Base-by-base conservation (phyloP, 805 yeast species). In the Myxozyma lipomycoides region DNA sequence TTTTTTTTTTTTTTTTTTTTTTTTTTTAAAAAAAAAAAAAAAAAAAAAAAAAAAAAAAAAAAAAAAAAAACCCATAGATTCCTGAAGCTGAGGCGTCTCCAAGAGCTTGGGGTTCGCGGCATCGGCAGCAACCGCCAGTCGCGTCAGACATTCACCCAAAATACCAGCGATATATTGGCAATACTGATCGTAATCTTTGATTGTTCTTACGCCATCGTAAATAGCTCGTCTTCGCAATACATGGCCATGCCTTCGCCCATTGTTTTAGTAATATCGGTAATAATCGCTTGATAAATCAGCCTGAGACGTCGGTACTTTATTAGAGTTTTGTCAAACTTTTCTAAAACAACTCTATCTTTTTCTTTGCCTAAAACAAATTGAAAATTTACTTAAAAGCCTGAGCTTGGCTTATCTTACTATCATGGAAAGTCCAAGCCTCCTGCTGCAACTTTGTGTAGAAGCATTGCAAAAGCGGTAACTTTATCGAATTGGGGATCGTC, bases 231-330 rank as follows among this genome's bases (percentile, higher is more conserved):
- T 61, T 77, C 73, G 48, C 61, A 60, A 69, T 90, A 93, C 64
- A 87, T 89, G 28, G 98, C 98, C 98, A 93, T 93, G 49, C 98
- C 98, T 60, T 86, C 81, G 51, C 98, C 98, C 98, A 93, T 93
- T 67, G 83, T 76, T 49, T 73, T 60, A 41, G 96, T 82, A 61
- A 89, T 86, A 55, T 83, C 87, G 61, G 77, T 78, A 60, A 93
- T 80, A 35, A 89, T 82, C 48, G 77, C 84, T 70, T 85, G 90
- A 69, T 88, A 90, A 51, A 75, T 81, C 3, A 85, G 81, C 63
- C 81, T 80, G 64, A 93, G 75, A 52, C 74, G 72, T 66, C 84
- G 89, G 67, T 75, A 90, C 66, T 87, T 95, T 6, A 69, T 61
- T 61, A 91, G 73, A 38, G 93, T 74, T 40, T 68, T 64, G 62